Base-by-base conservation (phyloP, 2,329 filamentous ascomycete genomes). In the Ascochyta clinopodiicola region DNA sequence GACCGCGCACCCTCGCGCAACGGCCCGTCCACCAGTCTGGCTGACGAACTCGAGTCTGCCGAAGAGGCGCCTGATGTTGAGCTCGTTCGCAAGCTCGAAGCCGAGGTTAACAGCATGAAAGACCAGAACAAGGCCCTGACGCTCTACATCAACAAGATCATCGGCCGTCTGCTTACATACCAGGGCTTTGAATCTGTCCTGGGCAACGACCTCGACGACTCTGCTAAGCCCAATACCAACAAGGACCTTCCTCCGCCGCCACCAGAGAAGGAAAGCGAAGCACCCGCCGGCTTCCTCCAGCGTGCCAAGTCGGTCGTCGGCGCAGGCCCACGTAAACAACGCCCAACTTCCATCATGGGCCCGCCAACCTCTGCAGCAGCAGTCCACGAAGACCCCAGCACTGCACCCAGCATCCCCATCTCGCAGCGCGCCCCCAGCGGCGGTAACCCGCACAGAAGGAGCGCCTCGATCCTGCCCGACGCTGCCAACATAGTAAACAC, bases 111-210 rank as follows among this genome's bases (percentile, higher is more conserved):
- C 76, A 83, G 85, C 8, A 81, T 91, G 66, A 94, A 91, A 78
- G 94, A 96, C 74, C 89, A 96, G 80, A 98, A 99, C 82, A 98
- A 98, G 81, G 95, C 95, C 27, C 82, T 99, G 66, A 96, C 92
- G 22, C 82, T 98, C 62, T 99, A 99, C 80, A 97, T 99, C 81
- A 96, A 98, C 84, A 96, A 95, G 80, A 98, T 99, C 75, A 96
- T 99, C 74, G 95, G 95, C 75, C 90, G 95, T 52, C 86, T 99
- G 39, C 84, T 99, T 59, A 90, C 96, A 72, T 91, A 97, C 77
- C 90, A 96, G 70, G 93, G 96, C 64, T 98, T 96, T 65, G 94
- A 99, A 78, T 88, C 91, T 59, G 96, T 98, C 57, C 82, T 97
- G 36, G 92, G 96, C 73, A 90, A 91, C 75, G 85, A 86, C 46